Base-by-base conservation (phyloP, 2,329 filamentous ascomycete genomes). In the Seiridium unicorne region DNA sequence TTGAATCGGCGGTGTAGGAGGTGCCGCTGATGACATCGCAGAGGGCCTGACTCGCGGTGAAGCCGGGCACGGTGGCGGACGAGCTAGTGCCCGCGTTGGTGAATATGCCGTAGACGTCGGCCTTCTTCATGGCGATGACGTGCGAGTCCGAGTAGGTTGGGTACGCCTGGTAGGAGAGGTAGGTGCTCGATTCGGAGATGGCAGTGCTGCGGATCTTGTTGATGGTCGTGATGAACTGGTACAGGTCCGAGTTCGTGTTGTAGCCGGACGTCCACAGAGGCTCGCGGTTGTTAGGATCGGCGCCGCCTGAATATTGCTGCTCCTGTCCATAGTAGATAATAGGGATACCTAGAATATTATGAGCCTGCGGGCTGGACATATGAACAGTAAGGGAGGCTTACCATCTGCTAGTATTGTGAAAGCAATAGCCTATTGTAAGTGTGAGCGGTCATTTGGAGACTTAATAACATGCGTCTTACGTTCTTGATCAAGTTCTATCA, bases 311-410 rank as follows among this genome's bases (percentile, higher is more conserved):
- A 67, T 79, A 82, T 65, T 81, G 79, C 61, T 86, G 84, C 67
- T 86, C 84, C 66, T 86, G 83, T 8, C 84, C 84, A 61, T 84
- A 76, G 68, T 86, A 87, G 46, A 85, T 74, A 69, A 86, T 83
- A 0, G 84, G 84, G 47, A 86, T 83, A 31, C 84, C 60, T 53
- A 51, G 34, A n/a, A 10, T 1, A 49, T n/a, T 11, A 8, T 46
- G n/a, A 48, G 40, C 18, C 8, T 3, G 13, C 11, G 35, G 31
- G 3, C 0, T n/a, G 18, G 0, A 31, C 34, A 31, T 1, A 8
- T 26, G 5, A n/a, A 7, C 5, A 34, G 3, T 5, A 3, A 8
- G 6, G 31, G 13, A 35, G 6, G 47, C 46, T 36, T 18, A 58
- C 57, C 84, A 63, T 86, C 80, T 42, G 73, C 74, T 46, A 86